phyloP scores from a whole-genome alignment of 2,329 filamentous ascomycete genomes.

The Fusarium sp. region DNA sequence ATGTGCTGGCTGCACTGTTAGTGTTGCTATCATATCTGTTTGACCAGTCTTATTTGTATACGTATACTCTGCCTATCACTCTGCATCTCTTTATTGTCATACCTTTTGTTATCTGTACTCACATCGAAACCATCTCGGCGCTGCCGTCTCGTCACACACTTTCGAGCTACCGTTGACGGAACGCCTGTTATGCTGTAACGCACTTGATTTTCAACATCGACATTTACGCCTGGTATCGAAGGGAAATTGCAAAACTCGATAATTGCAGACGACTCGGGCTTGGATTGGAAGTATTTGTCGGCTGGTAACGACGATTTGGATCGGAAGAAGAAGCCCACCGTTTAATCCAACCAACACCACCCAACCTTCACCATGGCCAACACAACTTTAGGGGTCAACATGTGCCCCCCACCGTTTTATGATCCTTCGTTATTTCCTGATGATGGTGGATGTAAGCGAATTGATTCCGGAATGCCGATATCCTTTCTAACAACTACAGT shows the following conservation, averaged over 20 bases:
- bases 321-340: slow-evolving; percentile 20
- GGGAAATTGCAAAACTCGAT: background rate
- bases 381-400: slow-evolving; percentile 54
- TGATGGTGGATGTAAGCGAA: slow-evolving; percentile 71
- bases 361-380: slow-evolving; percentile 45
- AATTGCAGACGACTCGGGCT: slow-evolving; percentile 1
- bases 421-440: slow-evolving; percentile 69
- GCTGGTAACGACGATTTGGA: background rate
- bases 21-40: slow-evolving; percentile 18
- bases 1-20: slow-evolving; percentile 22
- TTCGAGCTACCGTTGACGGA: slow-evolving; percentile 7
- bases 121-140: slow-evolving; percentile 20
- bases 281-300: background rate
- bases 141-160: slow-evolving; percentile 16
- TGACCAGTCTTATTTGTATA: slow-evolving; percentile 31
- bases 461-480: background rate
- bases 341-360: background rate
- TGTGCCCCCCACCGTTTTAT: slow-evolving; percentile 77
- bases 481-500: slow-evolving; percentile 54
- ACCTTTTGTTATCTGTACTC: slow-evolving; percentile 7
- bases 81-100: slow-evolving; percentile 15
- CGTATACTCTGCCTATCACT: slow-evolving; percentile 9
- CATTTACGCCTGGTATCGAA: slow-evolving; percentile 1
- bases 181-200: slow-evolving; percentile 12
- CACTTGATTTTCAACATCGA: background rate